These are phyloP conservation scores for Phytophthora sp. DNA, from an alignment of 352 stramenopile species.

Conservation along the genomic window DNA sequence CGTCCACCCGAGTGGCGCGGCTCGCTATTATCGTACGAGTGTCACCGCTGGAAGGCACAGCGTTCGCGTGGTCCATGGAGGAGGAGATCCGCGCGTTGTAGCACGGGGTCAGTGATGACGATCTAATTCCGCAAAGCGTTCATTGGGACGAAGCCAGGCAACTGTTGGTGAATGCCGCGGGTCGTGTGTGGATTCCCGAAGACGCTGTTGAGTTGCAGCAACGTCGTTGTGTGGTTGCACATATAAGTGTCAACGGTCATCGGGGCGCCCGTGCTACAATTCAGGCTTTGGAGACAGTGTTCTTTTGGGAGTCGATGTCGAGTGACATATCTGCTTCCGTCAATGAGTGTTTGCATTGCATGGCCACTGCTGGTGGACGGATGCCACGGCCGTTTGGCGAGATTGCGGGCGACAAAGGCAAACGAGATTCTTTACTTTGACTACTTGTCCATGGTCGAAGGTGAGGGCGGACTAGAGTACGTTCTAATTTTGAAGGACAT, in stretches of 20 bases:
- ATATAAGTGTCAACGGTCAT: slow-evolving; percentile 31
- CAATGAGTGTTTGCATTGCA: slow-evolving; percentile 27
- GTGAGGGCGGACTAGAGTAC: slow-evolving; percentile 21
- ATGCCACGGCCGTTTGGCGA: slow-evolving; percentile 27
- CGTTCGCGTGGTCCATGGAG: neutral
- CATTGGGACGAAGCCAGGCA: slow-evolving; percentile 4
- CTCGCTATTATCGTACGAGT: neutral
- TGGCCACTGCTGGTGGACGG: neutral
- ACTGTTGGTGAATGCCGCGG: neutral
- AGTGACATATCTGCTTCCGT: slow-evolving; percentile 20
- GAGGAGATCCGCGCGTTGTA: neutral
- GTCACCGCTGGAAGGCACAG: neutral
- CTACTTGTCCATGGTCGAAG: slow-evolving; percentile 32
- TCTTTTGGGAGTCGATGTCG: slow-evolving; percentile 23
- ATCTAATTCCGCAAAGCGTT: neutral
- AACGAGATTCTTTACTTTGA: slow-evolving; percentile 45
- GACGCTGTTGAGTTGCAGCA: slow-evolving; percentile 28
- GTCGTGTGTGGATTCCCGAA: slow-evolving; percentile 33
- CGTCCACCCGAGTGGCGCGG: neutral
- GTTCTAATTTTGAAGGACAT: slow-evolving; percentile 38
- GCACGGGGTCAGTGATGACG: neutral
- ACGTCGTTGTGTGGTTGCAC: slow-evolving; percentile 25
- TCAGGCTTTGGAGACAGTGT: slow-evolving; percentile 5
- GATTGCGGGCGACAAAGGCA: slow-evolving; percentile 29
- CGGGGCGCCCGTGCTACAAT: slow-evolving; percentile 28